Base-by-base conservation (phyloP, 768 basidiomycete species). In the Psilocybe sp. region DNA sequence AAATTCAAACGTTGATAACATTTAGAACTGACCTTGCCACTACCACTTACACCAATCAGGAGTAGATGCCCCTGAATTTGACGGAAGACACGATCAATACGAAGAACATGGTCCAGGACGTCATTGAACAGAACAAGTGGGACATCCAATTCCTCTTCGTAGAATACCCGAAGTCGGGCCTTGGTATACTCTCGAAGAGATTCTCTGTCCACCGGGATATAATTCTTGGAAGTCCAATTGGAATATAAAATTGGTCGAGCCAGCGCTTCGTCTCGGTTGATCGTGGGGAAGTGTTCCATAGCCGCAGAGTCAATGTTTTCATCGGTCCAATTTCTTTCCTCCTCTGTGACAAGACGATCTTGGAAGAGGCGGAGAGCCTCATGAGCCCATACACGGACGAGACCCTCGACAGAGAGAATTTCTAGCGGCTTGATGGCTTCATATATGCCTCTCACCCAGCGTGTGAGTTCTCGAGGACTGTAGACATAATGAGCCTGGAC, bases 401-500 rank as follows among this genome's bases (percentile, higher is more conserved):
- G 80, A 10, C 97, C 97, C 61, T 99, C 96, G 6, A 96, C 86
- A 5, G 91, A 84, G 23, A 99, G 75, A n/a, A 85, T 84, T 68
- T 98, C 97, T 46, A 99, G 72, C 6, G 97, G 96, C 23, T 86
- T 84, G 51, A 99, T 90, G 9, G 97, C 94, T 66, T 98, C 97
- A 63, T 96, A 98, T 51, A 99, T 89, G 61, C 97, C 97, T 54
- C 97, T 83, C 33, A 92, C 83, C 97, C 97, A 99, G 45, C 97
- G 83, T 1, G 97, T 98, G 23, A 99, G 84, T 66, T 99, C 97
- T 78, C 97, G 92, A 60, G 97, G 97, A 76, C 88, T 91, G 79
- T 99, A 99, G 38, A 99, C 89, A 65, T 99, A 99, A 66, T 99
- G 97, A 0, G 96, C 97, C 68, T 99, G 97, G n/a, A 87, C 70